phyloP scores from a whole-genome alignment of 768 basidiomycete genomes.

The Termitomyces sp. region DNA sequence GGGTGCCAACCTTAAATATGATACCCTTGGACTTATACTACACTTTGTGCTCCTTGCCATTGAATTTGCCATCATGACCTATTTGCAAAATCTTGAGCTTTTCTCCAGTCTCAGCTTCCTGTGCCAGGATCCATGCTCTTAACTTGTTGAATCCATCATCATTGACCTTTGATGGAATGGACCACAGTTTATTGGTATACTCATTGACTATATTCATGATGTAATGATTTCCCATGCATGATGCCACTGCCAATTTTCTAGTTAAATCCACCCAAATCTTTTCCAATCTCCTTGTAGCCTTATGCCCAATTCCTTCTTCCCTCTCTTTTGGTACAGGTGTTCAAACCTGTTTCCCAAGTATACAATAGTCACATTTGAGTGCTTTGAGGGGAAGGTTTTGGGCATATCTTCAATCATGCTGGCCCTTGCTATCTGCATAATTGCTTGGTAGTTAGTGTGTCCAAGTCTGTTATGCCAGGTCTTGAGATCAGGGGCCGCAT shows the following conservation, averaged over 20 bases:
- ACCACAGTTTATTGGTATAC: neutral
- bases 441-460: too few relatives aligned
- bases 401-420: too few relatives aligned
- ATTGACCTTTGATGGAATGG: neutral
- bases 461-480: too few relatives aligned
- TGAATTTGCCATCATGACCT: conserved; percentile 23
- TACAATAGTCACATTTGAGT: neutral
- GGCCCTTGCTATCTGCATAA: too few relatives aligned
- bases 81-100: conserved; percentile 13
- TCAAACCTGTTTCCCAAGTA: neutral
- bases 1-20: conserved; percentile 17
- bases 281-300: too few relatives aligned
- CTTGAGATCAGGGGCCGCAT: too few relatives aligned
- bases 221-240: neutral
- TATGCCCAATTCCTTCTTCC: too few relatives aligned
- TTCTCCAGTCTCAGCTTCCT: conserved; percentile 19
- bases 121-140: conserved; percentile 23
- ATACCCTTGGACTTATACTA: conserved; percentile 18
- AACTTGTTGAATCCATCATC: neutral
- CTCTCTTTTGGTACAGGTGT: neutral
- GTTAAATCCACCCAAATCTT: too few relatives aligned
- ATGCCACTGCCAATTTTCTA: neutral
- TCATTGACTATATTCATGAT: neutral
- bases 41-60: conserved; percentile 1
- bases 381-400: neutral